A percentile compares a stretch with the other conserved stretches of the same genome.
These are phyloP conservation scores for Colletotrichum tanaceti DNA, from an alignment of 2,329 filamentous ascomycete species.

Conservation along the genomic window DNA sequence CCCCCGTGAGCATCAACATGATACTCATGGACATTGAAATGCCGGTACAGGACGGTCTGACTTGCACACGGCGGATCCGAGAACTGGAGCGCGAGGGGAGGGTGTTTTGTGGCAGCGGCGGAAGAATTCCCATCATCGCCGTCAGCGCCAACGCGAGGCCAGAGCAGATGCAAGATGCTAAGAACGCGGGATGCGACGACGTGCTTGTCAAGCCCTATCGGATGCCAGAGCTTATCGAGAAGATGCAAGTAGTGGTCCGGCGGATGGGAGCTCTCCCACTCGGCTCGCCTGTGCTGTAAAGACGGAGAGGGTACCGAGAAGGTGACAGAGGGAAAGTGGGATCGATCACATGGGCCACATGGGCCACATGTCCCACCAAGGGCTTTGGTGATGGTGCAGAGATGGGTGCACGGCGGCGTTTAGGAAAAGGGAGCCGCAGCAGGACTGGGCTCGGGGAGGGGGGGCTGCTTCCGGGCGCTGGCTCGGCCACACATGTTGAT, in stretches of 20 bases:
- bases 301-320: neutral
- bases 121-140: slow-evolving; percentile 71
- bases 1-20: slow-evolving; percentile 62
- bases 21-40: slow-evolving; percentile 84
- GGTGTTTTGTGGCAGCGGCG: slow-evolving; percentile 58
- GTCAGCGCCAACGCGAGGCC: slow-evolving; percentile 75
- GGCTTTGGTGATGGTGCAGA: slow-evolving; percentile 25
- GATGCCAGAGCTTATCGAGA: slow-evolving; percentile 70
- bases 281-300: slow-evolving; percentile 26
- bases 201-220: slow-evolving; percentile 80
- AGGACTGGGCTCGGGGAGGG: slow-evolving; percentile 31
- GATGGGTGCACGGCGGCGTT: slow-evolving; percentile 27
- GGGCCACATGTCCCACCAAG: slow-evolving; percentile 20
- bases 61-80: slow-evolving; percentile 73
- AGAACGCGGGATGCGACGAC: slow-evolving; percentile 67
- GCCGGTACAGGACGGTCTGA: slow-evolving; percentile 78
- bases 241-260: slow-evolving; percentile 64
- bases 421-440: slow-evolving; percentile 25
- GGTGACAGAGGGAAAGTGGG: neutral
- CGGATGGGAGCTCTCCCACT: slow-evolving; percentile 44
- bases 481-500: slow-evolving; percentile 14
- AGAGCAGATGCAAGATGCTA: slow-evolving; percentile 68
- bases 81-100: slow-evolving; percentile 67
- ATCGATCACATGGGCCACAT: slow-evolving; percentile 21
- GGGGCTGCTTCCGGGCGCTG: slow-evolving; percentile 22